Conservation (phyloP, 78 protist genomes). For the Isochrysis galbana region DNA sequence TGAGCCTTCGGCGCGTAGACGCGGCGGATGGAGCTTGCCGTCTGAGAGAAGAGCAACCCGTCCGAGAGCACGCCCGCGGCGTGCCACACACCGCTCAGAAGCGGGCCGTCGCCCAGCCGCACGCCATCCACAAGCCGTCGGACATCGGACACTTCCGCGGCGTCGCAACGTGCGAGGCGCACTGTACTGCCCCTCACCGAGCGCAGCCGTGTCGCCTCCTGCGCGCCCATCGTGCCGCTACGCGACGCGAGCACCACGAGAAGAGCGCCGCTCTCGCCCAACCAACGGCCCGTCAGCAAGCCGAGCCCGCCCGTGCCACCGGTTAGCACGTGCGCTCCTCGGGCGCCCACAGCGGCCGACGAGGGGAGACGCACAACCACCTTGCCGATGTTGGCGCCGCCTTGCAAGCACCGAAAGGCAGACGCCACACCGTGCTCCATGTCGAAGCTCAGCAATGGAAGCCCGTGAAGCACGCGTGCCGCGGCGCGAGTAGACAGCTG, state of each 20-base stretch:
- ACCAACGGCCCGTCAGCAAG: neutral
- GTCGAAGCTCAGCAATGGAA: neutral
- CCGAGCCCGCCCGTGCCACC: conserved; percentile 45
- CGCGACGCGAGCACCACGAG: neutral
- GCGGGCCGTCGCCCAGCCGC: neutral
- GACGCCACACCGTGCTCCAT: neutral
- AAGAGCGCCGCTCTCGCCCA: neutral
- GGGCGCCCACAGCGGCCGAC: too few species aligned
- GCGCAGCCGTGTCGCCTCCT: neutral
- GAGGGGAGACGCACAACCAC: neutral
- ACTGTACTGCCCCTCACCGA: neutral
- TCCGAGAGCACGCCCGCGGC: conserved; percentile 44
- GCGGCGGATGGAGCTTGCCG: neutral
- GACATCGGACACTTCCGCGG: neutral
- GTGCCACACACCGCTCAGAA: conserved; percentile 53
- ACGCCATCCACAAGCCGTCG: neutral
- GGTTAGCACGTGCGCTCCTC: neutral
- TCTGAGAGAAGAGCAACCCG: neutral
- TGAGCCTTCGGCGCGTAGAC: neutral
- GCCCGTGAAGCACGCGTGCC: too few species aligned
- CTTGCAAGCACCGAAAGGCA: neutral
- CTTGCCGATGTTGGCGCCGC: neutral
- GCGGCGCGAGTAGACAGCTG: neutral
- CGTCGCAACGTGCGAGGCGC: neutral
- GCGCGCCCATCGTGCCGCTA: neutral